Evolutionary conservation across 2,329 filamentous ascomycete species (phyloP).

Genomic region (Fusarium anthophilum): DNA sequence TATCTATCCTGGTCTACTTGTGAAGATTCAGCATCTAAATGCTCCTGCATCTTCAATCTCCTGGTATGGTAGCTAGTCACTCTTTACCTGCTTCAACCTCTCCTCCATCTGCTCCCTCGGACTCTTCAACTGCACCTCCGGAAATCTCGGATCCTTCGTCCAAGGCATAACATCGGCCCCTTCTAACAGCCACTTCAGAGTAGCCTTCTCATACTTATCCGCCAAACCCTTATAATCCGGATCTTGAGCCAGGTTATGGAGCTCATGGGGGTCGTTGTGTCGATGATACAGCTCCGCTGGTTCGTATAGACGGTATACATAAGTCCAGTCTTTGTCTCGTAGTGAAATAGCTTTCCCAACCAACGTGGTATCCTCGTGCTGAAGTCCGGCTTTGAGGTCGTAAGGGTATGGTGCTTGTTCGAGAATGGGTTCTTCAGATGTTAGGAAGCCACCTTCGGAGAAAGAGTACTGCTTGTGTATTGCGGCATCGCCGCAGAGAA

Average conservation of each 20-base stretch:
- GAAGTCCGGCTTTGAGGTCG: conserved; percentile 56
- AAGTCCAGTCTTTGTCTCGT: conserved; percentile 51
- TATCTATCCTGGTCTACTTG: no score
- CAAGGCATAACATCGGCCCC: conserved; percentile 50
- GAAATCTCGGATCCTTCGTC: conserved; percentile 47
- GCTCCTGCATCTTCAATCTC: no score
- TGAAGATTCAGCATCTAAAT: no score
- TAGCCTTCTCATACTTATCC: conserved; percentile 40
- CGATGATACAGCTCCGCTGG: conserved; percentile 55
- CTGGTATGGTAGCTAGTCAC: neutral
- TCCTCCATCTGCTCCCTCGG: conserved; percentile 33
- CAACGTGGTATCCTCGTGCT: conserved; percentile 54
- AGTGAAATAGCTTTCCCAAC: conserved; percentile 55
- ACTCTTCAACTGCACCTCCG: conserved; percentile 28
- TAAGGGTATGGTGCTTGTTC: conserved; percentile 56
- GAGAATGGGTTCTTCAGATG: conserved; percentile 55
- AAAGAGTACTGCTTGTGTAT: conserved; percentile 53
- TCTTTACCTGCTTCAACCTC: conserved; percentile 18
- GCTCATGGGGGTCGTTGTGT: conserved; percentile 49
- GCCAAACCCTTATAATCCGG: conserved; percentile 36
- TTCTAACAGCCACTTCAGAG: conserved; percentile 51
- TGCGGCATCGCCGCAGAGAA: conserved; percentile 36
- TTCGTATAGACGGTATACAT: conserved; percentile 57
- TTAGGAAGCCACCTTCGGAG: conserved; percentile 56
- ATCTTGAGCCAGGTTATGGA: conserved; percentile 50